Evolutionary conservation across 164 flowering plant genomes (phyloP).

Genomic region (Cinnamomum chago): DNA sequence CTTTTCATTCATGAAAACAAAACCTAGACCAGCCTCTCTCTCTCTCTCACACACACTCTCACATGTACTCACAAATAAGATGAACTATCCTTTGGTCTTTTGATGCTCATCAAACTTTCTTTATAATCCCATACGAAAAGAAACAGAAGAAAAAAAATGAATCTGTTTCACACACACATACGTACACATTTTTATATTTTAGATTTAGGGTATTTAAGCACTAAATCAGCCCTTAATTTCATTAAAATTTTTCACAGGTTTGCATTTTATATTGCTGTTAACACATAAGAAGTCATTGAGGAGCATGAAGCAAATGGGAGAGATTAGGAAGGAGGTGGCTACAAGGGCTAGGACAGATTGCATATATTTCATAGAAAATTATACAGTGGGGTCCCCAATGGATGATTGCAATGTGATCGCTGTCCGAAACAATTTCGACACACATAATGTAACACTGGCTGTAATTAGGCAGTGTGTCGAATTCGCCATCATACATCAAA

Average conservation of each 20-base stretch:
- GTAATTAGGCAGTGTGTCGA: constrained; percentile 10
- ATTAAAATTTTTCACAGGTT: constrained; percentile 1
- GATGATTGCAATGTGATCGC: background rate
- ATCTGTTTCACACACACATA: no score
- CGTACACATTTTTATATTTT: no score
- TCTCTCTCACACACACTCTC: background rate
- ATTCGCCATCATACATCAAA: constrained; percentile 1
- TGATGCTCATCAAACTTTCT: no score
- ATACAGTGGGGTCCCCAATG: background rate
- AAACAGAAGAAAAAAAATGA: no score
- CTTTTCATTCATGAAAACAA: no score
- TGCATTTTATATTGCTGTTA: constrained; percentile 8
- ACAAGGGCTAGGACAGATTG: constrained; percentile 13
- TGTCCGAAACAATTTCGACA: constrained; percentile 5
- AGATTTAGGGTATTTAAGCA: no score
- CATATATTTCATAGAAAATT: constrained; percentile 9
- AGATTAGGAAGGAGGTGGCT: constrained; percentile 5
- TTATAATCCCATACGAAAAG: no score
- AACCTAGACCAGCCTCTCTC: no score
- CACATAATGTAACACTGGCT: constrained; percentile 5
- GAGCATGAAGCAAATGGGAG: constrained; percentile 3
- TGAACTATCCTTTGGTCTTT: no score
- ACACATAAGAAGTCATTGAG: constrained; percentile 9
- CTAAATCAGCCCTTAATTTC: background rate
- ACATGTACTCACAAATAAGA: no score